phyloP scores from a whole-genome alignment of 768 basidiomycete species.

The Cystobasidium tubakii region DNA sequence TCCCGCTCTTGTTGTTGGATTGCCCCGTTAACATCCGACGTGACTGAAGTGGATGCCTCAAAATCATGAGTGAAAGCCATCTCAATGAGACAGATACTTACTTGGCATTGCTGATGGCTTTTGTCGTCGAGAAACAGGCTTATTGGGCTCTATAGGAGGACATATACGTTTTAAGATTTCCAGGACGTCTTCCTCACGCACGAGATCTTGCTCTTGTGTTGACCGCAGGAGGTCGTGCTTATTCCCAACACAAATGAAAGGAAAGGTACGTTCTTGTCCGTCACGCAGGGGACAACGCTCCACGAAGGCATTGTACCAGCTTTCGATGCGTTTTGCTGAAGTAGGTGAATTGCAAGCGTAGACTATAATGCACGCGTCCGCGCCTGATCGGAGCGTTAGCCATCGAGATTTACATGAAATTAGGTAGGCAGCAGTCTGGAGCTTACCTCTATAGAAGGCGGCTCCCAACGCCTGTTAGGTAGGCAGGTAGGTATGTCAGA shows the following conservation, averaged over 20 bases:
- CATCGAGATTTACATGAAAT: no score
- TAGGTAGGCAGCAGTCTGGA: no score
- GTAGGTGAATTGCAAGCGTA: constrained; percentile 21
- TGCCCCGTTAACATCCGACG: background rate
- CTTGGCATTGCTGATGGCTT: constrained; percentile 21
- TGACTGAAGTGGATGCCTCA: background rate
- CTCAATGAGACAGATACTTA: background rate
- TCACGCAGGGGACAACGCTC: constrained; percentile 31
- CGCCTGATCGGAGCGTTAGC: constrained; percentile 12
- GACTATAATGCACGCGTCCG: constrained; percentile 37
- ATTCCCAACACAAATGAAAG: constrained; percentile 38
- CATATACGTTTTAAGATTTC: constrained; percentile 9
- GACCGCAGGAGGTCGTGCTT: constrained; percentile 31
- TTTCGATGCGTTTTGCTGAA: background rate
- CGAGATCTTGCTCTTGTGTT: background rate
- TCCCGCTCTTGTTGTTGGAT: constrained; percentile 10
- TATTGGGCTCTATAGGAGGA: constrained; percentile 5
- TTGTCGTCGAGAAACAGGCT: background rate
- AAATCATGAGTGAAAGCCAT: background rate
- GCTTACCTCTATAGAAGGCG: constrained; percentile 21
- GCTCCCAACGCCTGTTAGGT: constrained; percentile 18
- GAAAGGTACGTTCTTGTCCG: constrained; percentile 29
- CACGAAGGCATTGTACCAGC: constrained; percentile 33
- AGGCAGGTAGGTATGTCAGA: background rate
- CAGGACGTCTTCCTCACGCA: constrained; percentile 24